phyloP scores from a whole-genome alignment of 2,329 filamentous ascomycete species.

The Curvularia verruculosa region DNA sequence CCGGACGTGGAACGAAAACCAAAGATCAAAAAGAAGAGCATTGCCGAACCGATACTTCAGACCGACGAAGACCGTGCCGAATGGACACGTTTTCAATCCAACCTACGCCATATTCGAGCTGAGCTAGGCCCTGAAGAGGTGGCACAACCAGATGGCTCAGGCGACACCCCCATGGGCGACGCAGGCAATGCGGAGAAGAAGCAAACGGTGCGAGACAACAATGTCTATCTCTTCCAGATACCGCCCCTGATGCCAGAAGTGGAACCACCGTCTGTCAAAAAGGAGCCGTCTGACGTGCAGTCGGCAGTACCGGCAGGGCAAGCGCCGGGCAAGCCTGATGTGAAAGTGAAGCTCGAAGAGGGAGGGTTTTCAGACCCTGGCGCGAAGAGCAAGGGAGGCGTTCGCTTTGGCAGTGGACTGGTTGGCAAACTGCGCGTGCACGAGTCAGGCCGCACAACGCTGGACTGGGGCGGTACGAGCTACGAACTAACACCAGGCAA shows the following conservation, averaged over 20 bases:
- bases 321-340: slow-evolving; percentile 24
- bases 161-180: slow-evolving; percentile 50
- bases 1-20: slow-evolving; percentile 43
- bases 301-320: slow-evolving; percentile 19
- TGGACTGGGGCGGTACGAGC: slow-evolving; percentile 68
- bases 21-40: slow-evolving; percentile 26
- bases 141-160: slow-evolving; percentile 46
- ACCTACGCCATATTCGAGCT: slow-evolving; percentile 53
- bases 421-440: slow-evolving; percentile 68
- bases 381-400: slow-evolving; percentile 22
- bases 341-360: slow-evolving; percentile 43
- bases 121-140: slow-evolving; percentile 54
- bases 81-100: slow-evolving; percentile 56
- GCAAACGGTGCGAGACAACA: slow-evolving; percentile 54
- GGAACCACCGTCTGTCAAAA: slow-evolving; percentile 47
- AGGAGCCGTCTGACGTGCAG: slow-evolving; percentile 30
- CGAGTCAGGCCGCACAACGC: slow-evolving; percentile 64
- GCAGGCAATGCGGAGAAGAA: slow-evolving; percentile 27
- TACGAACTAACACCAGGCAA: slow-evolving; percentile 64
- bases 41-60: slow-evolving; percentile 53
- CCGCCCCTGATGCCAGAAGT: slow-evolving; percentile 67
- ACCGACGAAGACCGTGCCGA: slow-evolving; percentile 61
- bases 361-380: slow-evolving; percentile 29
- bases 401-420: slow-evolving; percentile 57
- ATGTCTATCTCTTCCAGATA: slow-evolving; percentile 68